Evolutionary conservation across 345 rosid species (phyloP).

Genomic region (Geranium rotundifolium): DNA sequence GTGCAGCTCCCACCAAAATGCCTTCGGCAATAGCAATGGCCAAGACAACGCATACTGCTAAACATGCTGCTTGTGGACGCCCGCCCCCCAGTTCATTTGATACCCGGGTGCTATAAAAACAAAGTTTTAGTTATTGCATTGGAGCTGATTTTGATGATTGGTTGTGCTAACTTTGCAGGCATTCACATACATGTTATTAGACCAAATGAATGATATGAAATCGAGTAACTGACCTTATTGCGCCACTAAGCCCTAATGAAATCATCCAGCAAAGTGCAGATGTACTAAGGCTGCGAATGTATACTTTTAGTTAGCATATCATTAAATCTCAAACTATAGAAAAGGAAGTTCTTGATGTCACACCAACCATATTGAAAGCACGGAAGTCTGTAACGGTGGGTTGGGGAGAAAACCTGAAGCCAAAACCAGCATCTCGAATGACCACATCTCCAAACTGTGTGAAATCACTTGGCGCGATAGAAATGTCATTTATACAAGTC

Average conservation of each 20-base stretch:
- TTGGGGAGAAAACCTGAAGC: slow-evolving; percentile 80
- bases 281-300: slow-evolving; percentile 52
- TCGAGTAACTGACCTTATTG: slow-evolving; percentile 46
- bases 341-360: not conserved
- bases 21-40: slow-evolving; percentile 27
- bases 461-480: not conserved
- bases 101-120: slow-evolving; percentile 40
- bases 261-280: slow-evolving; percentile 58
- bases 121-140: too few relatives aligned
- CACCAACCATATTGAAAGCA: slow-evolving; percentile 55
- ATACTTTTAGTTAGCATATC: not conserved
- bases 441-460: slow-evolving; percentile 79
- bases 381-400: slow-evolving; percentile 62
- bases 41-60: slow-evolving; percentile 37
- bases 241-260: slow-evolving; percentile 69
- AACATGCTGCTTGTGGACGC: slow-evolving; percentile 29
- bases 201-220: too few relatives aligned
- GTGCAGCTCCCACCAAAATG: slow-evolving; percentile 21
- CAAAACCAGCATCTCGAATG: slow-evolving; percentile 78
- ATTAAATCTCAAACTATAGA: not conserved
- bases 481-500: too few relatives aligned
- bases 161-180: too few relatives aligned
- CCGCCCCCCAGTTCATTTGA: slow-evolving; percentile 66
- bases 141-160: too few relatives aligned
- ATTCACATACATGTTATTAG: too few relatives aligned